Evolutionary conservation across 139 green algal species (phyloP).

Genomic region (Medakamo hakoo): DNA sequence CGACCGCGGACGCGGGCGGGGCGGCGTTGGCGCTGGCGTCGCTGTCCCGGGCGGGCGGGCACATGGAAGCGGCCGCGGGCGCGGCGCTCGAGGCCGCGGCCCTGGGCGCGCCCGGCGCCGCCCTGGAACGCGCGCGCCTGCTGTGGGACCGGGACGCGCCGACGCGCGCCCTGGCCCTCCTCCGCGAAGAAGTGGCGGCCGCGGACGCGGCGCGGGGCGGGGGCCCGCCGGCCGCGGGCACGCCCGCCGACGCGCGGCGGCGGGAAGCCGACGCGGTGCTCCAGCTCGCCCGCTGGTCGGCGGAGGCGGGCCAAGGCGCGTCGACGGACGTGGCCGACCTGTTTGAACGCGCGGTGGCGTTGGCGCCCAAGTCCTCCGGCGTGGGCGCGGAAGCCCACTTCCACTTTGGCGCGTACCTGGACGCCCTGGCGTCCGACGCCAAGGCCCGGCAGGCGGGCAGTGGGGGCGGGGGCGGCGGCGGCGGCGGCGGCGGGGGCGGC

Average conservation of each 20-base stretch:
- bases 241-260: background rate
- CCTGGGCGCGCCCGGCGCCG: slow-evolving; percentile 20
- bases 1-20: slow-evolving; percentile 29
- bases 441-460: slow-evolving; percentile 6
- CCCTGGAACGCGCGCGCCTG: slow-evolving; percentile 65
- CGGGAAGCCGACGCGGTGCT: slow-evolving; percentile 25
- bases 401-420: slow-evolving; percentile 63
- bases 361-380: slow-evolving; percentile 23
- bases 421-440: slow-evolving; percentile 56
- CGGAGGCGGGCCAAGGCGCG: slow-evolving; percentile 50
- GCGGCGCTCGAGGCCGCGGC: slow-evolving; percentile 65
- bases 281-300: slow-evolving; percentile 62
- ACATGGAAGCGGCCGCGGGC: slow-evolving; percentile 64
- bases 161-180: slow-evolving; percentile 39
- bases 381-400: slow-evolving; percentile 69
- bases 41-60: slow-evolving; percentile 60
- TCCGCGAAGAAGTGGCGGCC: slow-evolving; percentile 23
- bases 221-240: background rate
- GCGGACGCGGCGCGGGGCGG: background rate
- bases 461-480: background rate
- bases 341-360: slow-evolving; percentile 43
- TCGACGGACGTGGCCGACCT: slow-evolving; percentile 41
- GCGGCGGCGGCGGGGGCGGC: background rate
- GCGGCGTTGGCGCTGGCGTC: slow-evolving; percentile 69
- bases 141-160: slow-evolving; percentile 58